A percentile compares a stretch with the other conserved stretches of the same genome.
Evolutionary conservation across 805 yeast genomes (phyloP).

Genomic region (Babjeviella inositovora): DNA sequence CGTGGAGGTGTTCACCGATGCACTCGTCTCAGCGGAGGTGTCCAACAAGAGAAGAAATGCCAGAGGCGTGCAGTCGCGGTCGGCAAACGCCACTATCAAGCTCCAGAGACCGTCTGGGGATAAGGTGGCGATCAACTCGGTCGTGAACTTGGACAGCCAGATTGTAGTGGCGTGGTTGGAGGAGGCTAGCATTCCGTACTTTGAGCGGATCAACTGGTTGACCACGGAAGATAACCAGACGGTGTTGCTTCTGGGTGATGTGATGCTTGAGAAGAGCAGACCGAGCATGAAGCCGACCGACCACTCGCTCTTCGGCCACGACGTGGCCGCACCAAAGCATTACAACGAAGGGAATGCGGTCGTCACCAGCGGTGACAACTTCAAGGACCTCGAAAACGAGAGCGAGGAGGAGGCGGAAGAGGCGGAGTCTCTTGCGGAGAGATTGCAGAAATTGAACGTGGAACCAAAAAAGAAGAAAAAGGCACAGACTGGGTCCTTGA

Average conservation of each 20-base stretch:
- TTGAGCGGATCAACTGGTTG: conserved; percentile 38
- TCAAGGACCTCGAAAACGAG: conserved; percentile 33
- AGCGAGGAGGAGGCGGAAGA: conserved; percentile 27
- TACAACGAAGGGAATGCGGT: conserved; percentile 49
- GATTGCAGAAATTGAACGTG: conserved; percentile 12
- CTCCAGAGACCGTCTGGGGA: conserved; percentile 26
- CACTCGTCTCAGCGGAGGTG: conserved; percentile 11
- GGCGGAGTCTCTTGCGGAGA: conserved; percentile 34
- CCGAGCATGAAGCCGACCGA: conserved; percentile 22
- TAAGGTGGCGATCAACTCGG: conserved; percentile 11
- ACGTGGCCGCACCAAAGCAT: conserved; percentile 31
- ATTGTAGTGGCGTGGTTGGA: conserved; percentile 46
- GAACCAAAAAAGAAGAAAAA: conserved; percentile 21
- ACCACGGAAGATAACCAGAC: conserved; percentile 8
- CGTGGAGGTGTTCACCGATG: conserved; percentile 55
- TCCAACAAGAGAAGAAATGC: conserved; percentile 10
- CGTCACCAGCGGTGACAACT: conserved; percentile 48
- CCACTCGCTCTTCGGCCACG: conserved; percentile 28
- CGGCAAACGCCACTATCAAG: conserved; percentile 24
- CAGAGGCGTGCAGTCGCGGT: conserved; percentile 37
- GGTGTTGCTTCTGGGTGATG: conserved; percentile 9
- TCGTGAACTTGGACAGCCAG: conserved; percentile 13
- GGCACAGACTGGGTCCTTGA: conserved; percentile 60
- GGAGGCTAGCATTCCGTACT: conserved; percentile 36
- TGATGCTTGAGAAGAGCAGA: conserved; percentile 15